These are phyloP conservation scores for Yamadazyma pseudoaaseri DNA, from an alignment of 1,139 yeast species.

Conservation along the genomic window DNA sequence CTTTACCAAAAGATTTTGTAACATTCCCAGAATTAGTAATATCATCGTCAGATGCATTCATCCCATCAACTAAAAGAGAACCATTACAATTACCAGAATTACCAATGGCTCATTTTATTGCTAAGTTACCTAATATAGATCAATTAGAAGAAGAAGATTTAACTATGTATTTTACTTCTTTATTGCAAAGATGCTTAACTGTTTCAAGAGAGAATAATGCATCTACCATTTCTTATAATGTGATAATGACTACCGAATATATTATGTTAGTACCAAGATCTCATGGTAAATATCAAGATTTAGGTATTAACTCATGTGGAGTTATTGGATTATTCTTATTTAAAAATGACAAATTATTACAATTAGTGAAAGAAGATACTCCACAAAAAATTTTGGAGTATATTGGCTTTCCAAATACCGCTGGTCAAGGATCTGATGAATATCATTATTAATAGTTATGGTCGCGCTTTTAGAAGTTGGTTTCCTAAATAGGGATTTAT, in stretches of 20 bases:
- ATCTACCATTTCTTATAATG: constrained; percentile 63
- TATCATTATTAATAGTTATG: constrained; percentile 30
- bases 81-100: constrained; percentile 62
- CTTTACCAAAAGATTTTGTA: constrained; percentile 56
- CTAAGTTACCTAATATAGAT: constrained; percentile 53
- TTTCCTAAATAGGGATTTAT: constrained; percentile 19
- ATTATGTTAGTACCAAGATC: constrained; percentile 85
- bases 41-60: constrained; percentile 43
- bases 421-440: constrained; percentile 31
- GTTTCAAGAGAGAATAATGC: constrained; percentile 54
- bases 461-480: constrained; percentile 1
- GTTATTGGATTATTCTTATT: constrained; percentile 76
- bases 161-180: constrained; percentile 63
- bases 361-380: constrained; percentile 40
- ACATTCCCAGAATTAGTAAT: constrained; percentile 63
- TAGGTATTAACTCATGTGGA: constrained; percentile 81
- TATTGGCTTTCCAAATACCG: constrained; percentile 66
- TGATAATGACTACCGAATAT: constrained; percentile 78
- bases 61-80: constrained; percentile 52
- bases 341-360: constrained; percentile 55
- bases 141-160: constrained; percentile 52
- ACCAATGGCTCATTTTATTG: constrained; percentile 82
- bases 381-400: constrained; percentile 49
- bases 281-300: constrained; percentile 29
- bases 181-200: constrained; percentile 70